These are phyloP conservation scores for Leccinum ochraceum DNA, from an alignment of 768 basidiomycete genomes.

Conservation along the genomic window DNA sequence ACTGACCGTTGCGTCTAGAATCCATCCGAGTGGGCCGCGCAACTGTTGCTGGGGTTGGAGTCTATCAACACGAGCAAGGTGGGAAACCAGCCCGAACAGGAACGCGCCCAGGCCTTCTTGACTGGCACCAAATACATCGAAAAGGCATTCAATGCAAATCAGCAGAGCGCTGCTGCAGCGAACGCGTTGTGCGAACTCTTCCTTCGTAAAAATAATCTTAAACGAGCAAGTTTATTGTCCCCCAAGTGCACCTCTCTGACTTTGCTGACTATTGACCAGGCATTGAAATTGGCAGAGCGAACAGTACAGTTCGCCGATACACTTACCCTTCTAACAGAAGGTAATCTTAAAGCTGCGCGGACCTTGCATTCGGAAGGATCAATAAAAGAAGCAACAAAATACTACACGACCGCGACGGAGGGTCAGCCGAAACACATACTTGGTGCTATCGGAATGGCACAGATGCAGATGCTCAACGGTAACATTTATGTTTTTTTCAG, in stretches of 20 bases:
- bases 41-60: constrained; percentile 82
- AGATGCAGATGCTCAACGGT: constrained; percentile 86
- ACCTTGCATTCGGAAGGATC: constrained; percentile 74
- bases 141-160: constrained; percentile 72
- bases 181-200: constrained; percentile 83
- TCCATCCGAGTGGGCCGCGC: constrained; percentile 74
- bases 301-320: constrained; percentile 95
- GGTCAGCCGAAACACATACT: constrained; percentile 73
- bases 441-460: constrained; percentile 83
- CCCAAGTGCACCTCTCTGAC: background rate
- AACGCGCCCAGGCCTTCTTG: constrained; percentile 61
- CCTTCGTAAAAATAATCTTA: constrained; percentile 65
- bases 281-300: constrained; percentile 90
- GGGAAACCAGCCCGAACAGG: constrained; percentile 59
- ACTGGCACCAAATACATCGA: constrained; percentile 71
- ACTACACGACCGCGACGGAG: constrained; percentile 67
- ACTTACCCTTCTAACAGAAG: constrained; percentile 79
- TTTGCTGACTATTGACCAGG: constrained; percentile 41
- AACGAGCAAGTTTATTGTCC: constrained; percentile 47
- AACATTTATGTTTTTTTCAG: constrained; percentile 11
- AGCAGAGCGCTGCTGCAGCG: constrained; percentile 77
- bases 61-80: constrained; percentile 85
- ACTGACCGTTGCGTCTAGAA: constrained; percentile 47
- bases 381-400: constrained; percentile 61
- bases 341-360: constrained; percentile 81